Conservation (phyloP, 2,329 filamentous ascomycete genomes). For the Fusarium sp. region DNA sequence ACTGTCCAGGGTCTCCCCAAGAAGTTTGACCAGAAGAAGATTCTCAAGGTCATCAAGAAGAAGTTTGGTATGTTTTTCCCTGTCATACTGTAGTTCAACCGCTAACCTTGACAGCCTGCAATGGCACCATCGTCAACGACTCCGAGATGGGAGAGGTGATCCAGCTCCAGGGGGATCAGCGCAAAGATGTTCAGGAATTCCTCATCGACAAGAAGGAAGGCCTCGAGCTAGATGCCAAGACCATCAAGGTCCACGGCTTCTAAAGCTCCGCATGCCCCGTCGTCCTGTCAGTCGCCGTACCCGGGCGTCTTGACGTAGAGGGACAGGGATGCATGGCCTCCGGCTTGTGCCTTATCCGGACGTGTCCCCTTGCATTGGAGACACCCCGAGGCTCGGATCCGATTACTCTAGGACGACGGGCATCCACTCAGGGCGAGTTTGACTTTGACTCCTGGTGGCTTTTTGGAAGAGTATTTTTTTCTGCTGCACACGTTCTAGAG, state of each 20-base stretch:
- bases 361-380: slow-evolving; percentile 35
- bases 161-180: slow-evolving; percentile 99
- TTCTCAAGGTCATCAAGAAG: slow-evolving; percentile 99
- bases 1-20: slow-evolving; percentile 98
- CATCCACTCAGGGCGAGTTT: slow-evolving; percentile 46
- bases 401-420: slow-evolving; percentile 48
- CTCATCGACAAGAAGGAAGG: slow-evolving; percentile 95
- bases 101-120: slow-evolving; percentile 76
- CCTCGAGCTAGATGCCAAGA: slow-evolving; percentile 93
- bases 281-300: slow-evolving; percentile 51
- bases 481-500: slow-evolving; percentile 35
- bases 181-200: slow-evolving; percentile 98
- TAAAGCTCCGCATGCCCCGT: slow-evolving; percentile 56
- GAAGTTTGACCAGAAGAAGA: slow-evolving; percentile 99
- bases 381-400: slow-evolving; percentile 48
- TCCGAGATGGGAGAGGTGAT: slow-evolving; percentile 99
- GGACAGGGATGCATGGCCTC: slow-evolving; percentile 48
- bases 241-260: slow-evolving; percentile 85
- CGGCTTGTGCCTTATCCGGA: slow-evolving; percentile 46
- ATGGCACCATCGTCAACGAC: slow-evolving; percentile 99
- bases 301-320: slow-evolving; percentile 47
- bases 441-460: slow-evolving; percentile 40
- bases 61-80: slow-evolving; percentile 80
- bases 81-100: neutral
- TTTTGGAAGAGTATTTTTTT: slow-evolving; percentile 42